Conservation (phyloP, 495 filamentous ascomycete genomes). For the Neurospora intermedia region DNA sequence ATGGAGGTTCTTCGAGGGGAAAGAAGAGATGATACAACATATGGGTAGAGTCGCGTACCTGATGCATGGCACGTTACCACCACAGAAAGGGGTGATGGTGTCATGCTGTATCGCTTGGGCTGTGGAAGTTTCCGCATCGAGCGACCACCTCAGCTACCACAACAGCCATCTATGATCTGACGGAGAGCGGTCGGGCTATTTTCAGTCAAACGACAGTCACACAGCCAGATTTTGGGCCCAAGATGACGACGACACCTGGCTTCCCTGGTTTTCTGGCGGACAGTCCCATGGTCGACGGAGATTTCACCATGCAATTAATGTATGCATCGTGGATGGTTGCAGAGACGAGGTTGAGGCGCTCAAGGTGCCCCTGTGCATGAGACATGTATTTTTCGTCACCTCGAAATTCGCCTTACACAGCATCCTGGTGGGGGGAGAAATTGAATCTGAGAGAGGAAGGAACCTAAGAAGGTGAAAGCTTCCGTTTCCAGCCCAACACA, state of each 20-base stretch:
- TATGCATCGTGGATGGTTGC: neutral
- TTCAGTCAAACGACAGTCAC: neutral
- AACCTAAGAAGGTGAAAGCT: neutral
- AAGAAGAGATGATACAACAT: neutral
- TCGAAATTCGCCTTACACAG: neutral
- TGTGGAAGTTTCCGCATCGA: neutral
- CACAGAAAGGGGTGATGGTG: neutral
- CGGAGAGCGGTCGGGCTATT: neutral
- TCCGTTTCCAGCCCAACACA: neutral
- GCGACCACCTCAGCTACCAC: neutral
- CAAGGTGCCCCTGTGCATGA: neutral
- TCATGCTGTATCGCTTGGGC: neutral
- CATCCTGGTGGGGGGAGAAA: neutral
- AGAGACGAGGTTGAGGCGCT: neutral
- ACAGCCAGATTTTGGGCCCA: neutral
- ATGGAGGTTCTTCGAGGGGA: neutral
- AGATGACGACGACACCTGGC: neutral
- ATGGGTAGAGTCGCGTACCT: neutral
- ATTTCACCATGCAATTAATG: neutral
- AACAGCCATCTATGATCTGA: neutral
- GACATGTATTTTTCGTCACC: neutral
- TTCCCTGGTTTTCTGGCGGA: neutral
- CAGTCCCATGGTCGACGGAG: neutral
- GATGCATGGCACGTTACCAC: neutral
- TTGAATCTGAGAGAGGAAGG: neutral